Evolutionary conservation across 768 basidiomycete species (phyloP), one percentile per base, ranked within the genome.

Genomic region (Pisolithus orientalis): DNA sequence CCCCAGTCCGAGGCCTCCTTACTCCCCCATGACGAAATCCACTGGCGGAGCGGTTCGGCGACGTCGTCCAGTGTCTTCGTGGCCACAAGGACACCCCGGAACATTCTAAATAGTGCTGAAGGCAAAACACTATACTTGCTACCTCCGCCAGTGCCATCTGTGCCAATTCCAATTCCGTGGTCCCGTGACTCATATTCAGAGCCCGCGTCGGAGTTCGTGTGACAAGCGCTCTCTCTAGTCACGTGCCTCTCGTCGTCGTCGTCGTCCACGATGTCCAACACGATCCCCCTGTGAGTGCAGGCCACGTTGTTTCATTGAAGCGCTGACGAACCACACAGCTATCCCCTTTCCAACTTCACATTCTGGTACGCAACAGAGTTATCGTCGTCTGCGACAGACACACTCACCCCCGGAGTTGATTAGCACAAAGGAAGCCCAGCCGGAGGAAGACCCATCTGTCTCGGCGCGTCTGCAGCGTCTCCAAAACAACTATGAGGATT

Each of bases 391-490:
- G 14, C 40, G 11, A 4, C 25, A 10, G 24, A 44, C 28, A 25
- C 10, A 49, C 54, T 62, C 43, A 60, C 43, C 47, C 50, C 53
- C 42, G 31, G 46, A 5, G 10, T 24, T 21, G 21, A 14, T 16
- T 57, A 95, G 94, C 65, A 93, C 92, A 42, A 96, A 97, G 67
- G 94, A 96, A 64, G 85, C 93, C 0, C 96, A 98, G 65, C 91
- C 93, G 6, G 94, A 98, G 63, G 96, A 99, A 68, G 96, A 98
- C 62, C 90, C 94, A 0, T 94, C 92, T 2, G 96, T 99, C 2
- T 86, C 92, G 1, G 92, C 94, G 2, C 88, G 96, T 44, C 77
- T 99, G 6, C 91, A 94, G 66, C 85, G 96, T 14, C 80, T 99
- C 9, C 90, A 96, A 66, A 90, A 90, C 66, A 95, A 98, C 69